A percentile compares a stretch with the other conserved stretches of the same genome.
Evolutionary conservation across 176 grass and related monocot genomes (phyloP).

Genomic region (Tillandsia fasciculata): DNA sequence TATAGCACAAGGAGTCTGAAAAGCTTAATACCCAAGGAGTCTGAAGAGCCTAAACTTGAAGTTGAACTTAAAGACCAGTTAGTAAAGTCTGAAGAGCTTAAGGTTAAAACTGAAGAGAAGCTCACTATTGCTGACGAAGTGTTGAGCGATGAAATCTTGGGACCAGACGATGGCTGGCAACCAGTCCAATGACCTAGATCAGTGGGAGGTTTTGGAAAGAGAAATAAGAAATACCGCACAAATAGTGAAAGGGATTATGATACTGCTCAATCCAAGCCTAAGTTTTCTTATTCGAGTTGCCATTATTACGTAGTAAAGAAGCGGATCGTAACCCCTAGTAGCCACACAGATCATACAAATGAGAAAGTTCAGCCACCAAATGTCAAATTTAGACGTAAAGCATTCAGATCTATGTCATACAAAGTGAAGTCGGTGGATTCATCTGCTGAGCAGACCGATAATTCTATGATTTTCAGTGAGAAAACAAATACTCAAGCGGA

Average conservation of each 20-base stretch:
- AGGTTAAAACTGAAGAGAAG: conserved; percentile 31
- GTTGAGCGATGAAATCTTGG: conserved; percentile 30
- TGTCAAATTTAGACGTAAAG: conserved; percentile 73
- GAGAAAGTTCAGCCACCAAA: conserved; percentile 75
- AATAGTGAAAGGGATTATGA: conserved; percentile 39
- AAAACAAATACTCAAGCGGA: conserved; percentile 34
- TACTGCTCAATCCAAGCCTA: conserved; percentile 55
- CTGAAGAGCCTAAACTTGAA: conserved; percentile 37
- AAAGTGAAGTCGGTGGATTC: conserved; percentile 63
- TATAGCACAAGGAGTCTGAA: conserved; percentile 6
- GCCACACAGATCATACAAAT: conserved; percentile 57
- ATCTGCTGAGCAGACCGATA: conserved; percentile 31
- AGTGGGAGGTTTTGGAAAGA: conserved; percentile 48
- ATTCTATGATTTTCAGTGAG: conserved; percentile 34
- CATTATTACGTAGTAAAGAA: conserved; percentile 89
- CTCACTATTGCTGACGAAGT: conserved; percentile 40
- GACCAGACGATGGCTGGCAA: conserved; percentile 94
- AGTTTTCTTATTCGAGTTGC: conserved; percentile 64
- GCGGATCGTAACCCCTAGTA: conserved; percentile 59
- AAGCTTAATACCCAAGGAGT: no score
- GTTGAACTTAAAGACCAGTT: conserved; percentile 32
- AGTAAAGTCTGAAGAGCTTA: conserved; percentile 34
- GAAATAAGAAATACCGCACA: conserved; percentile 52
- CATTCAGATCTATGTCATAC: conserved; percentile 76
- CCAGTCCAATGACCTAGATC: conserved; percentile 87